Evolutionary conservation across 1,139 yeast genomes (phyloP).

Genomic region (Yamadazyma friedrichii): DNA sequence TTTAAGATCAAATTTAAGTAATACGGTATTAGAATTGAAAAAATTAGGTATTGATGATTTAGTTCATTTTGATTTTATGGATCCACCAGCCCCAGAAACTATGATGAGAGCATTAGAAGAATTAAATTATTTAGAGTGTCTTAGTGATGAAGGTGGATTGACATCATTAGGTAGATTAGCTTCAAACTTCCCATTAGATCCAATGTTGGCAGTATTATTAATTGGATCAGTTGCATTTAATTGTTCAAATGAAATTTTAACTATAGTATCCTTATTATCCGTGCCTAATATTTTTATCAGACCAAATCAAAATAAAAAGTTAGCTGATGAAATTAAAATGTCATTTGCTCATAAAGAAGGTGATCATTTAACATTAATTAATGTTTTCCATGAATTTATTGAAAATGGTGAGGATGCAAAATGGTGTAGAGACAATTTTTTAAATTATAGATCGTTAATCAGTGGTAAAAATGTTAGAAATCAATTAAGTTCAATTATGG

Average conservation of each 20-base stretch:
- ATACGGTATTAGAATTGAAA: slow-evolving; percentile 88
- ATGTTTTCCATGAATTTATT: slow-evolving; percentile 79
- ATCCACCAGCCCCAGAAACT: slow-evolving; percentile 99
- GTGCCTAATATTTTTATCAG: slow-evolving; percentile 95
- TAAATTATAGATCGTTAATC: slow-evolving; percentile 77
- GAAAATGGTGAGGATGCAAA: slow-evolving; percentile 65
- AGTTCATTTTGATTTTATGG: slow-evolving; percentile 98
- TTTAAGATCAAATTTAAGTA: slow-evolving; percentile 83
- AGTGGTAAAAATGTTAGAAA: slow-evolving; percentile 83
- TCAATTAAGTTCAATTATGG: slow-evolving; percentile 84
- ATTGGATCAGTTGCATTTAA: slow-evolving; percentile 82
- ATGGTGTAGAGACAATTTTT: slow-evolving; percentile 92
- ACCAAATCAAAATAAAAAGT: slow-evolving; percentile 83
- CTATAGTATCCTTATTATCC: slow-evolving; percentile 86
- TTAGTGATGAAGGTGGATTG: slow-evolving; percentile 88
- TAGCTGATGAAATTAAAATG: slow-evolving; percentile 90
- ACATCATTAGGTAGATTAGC: slow-evolving; percentile 88
- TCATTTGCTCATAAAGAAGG: slow-evolving; percentile 92
- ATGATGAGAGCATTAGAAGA: slow-evolving; percentile 99
- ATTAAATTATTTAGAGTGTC: slow-evolving; percentile 82
- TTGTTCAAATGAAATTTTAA: slow-evolving; percentile 85
- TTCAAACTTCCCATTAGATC: slow-evolving; percentile 93
- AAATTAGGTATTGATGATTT: slow-evolving; percentile 93
- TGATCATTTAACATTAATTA: slow-evolving; percentile 87
- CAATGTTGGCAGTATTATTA: slow-evolving; percentile 90